Evolutionary conservation across 2,329 filamentous ascomycete species (phyloP), one percentile per base, ranked within the genome.

Genomic region (Paracorniculantispora psalliotae): DNA sequence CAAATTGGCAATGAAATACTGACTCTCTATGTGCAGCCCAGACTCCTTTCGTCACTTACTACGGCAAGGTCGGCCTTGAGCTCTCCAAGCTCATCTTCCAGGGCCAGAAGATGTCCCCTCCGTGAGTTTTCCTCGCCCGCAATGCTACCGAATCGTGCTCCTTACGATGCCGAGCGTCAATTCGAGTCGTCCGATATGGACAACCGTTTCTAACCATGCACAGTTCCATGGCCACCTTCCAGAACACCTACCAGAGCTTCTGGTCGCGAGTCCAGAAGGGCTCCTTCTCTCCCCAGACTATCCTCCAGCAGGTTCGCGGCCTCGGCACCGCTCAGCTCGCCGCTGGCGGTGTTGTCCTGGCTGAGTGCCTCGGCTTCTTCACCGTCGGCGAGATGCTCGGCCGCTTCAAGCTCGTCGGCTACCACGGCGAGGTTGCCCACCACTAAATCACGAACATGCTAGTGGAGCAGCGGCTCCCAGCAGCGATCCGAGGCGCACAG

Each of bases 361-460:
- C 92, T 59, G 93, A 99, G 79, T 83, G 91, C 53, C 78, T 99
- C 66, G 94, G 94, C 62, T 99, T 99, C 85, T 99, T 97, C 84
- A 96, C 92, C 62, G 85, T 97, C 58, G 94, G 94, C 65, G 92
- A 97, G 83, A 97, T 99, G 76, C 87, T 99, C 69, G 94, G 94
- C 69, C 85, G 92, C 71, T 86, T 94, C 80, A 97, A 99, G 89
- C 76, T 99, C 67, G 82, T 99, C 68, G 94, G 94, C 65, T 99
- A 99, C 83, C 84, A 83, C 76, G 89, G 90, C 72, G 85, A 90
- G 73, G 71, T 75, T 63, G 46, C 44, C 28, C 9, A 80, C 64
- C 84, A 85, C 76, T 85, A 80, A 79, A 67, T 54, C 7, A 55
- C 13, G 28, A 44, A 46, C 12, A 7, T 17, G 35, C 19, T 12